Base-by-base conservation (phyloP, 75 land plant genomes). In the Selaginella tamariscina region DNA sequence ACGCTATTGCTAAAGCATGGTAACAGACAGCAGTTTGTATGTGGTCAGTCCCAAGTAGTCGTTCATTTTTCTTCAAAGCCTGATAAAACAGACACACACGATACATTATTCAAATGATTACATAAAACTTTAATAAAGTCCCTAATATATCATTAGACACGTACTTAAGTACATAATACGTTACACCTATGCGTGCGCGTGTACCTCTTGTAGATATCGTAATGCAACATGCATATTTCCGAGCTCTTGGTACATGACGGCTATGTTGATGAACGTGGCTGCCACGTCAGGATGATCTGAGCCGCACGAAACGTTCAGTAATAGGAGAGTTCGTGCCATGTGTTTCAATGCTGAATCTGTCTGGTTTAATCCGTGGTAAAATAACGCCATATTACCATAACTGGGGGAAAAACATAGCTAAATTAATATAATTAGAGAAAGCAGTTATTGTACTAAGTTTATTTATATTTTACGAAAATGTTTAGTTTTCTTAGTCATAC, bases 1-100 rank as follows among this genome's bases (percentile, higher is more conserved):
- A 95, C 29, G 97, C 99, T 73, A 95, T 87, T 15, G 99, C 99
- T 68, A 95, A 85, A 27, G 99, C 99, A 84, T 91, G 99, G 69
- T 95, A 95, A 77, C 99, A 95, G 49, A 85, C 88, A 73, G 99
- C 99, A 64, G 99, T 95, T 71, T 95, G 99, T 54, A 95, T 91
- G 72, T 95, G 99, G 26, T 95, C 92, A 56, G 74, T 77, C 20
- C 99, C 99, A 1, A 95, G 77, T 59, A 95, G 91, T 18, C 89
- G 81, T 54, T 91, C 92, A 75, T 87, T 95, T 70, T 84, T 83
- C 56, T 87, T 93, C 56, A 95, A 80, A n/a, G n/a, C n/a, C n/a
- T n/a, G n/a, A n/a, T n/a, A n/a, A n/a, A n/a, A n/a, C n/a, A n/a
- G n/a, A n/a, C n/a, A n/a, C n/a, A n/a, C n/a, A n/a, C n/a, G n/a